Base-by-base conservation (phyloP, 1,284 basidiomycete species). In the Naganishia sp. region DNA sequence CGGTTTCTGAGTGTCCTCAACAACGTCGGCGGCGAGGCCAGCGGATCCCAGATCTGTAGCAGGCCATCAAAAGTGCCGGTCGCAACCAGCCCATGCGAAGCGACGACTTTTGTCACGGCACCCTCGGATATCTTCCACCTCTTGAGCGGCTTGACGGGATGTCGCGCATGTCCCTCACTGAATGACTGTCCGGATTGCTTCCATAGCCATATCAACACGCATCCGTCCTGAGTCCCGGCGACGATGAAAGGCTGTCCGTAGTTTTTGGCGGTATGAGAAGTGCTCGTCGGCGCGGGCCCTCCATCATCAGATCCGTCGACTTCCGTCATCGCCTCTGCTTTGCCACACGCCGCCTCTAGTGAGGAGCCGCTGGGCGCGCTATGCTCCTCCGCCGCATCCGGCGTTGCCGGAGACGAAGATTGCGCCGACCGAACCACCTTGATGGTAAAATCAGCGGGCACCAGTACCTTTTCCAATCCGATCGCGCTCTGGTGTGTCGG, bases 11-110 rank as follows among this genome's bases (percentile, higher is more conserved):
- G 42, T 0, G 59, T 63, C 4, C 77, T 74, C 0, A 79, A 64
- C 0, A 74, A 70, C 1, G 43, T 46, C 2, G 77, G 75, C 0
- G 68, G 61, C 4, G 63, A 48, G 1, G 77, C 71, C 2, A 78
- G 70, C 0, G 78, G 76, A 55, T 79, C 78, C 55, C 70, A 79
- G 21, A 79, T 68, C 36, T 75, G 74, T 46, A 78, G 74, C 39
- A 72, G 71, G 9, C 77, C 77, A 49, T 76, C 74, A 59, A 67
- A 75, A 23, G 75, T 76, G 53, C 75, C 78, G 0, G 77, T 68
- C 2, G 76, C 77, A 0, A 78, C 70, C 1, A 79, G 63, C 16
- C 77, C 74, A 43, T 74, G 75, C 6, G 74, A 72, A 28, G 68
- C 70, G 28, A 76, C 74, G 3, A 78, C 53, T 3, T 74, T 68